These are phyloP conservation scores for Aureobasidium sp. DNA, from an alignment of 2,329 filamentous ascomycete species.

Conservation along the genomic window DNA sequence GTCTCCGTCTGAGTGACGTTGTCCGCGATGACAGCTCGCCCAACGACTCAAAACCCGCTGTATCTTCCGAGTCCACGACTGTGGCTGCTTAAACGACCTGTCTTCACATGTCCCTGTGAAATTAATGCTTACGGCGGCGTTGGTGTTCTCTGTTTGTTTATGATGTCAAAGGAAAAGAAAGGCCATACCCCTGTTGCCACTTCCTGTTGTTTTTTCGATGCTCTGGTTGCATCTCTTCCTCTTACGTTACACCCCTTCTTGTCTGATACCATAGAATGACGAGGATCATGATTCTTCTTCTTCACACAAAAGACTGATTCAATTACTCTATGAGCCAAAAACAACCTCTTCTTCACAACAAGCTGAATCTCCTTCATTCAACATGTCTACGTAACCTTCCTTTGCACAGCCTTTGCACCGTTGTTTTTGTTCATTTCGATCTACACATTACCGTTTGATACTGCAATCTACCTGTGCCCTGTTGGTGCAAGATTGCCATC, in stretches of 20 bases:
- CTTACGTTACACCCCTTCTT: not conserved
- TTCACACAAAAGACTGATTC: not conserved
- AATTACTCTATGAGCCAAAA: not conserved
- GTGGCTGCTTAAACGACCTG: slow-evolving; percentile 1
- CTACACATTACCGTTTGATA: not conserved
- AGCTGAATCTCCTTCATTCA: too few relatives aligned
- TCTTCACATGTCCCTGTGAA: not conserved
- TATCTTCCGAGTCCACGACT: not conserved
- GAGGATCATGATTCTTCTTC: not conserved
- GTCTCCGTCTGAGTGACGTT: slow-evolving; percentile 16
- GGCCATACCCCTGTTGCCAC: slow-evolving; percentile 9
- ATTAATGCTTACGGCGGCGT: slow-evolving; percentile 11
- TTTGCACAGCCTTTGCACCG: not conserved
- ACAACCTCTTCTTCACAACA: not conserved
- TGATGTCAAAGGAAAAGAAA: not conserved
- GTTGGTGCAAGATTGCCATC: not conserved
- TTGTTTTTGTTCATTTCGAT: not conserved
- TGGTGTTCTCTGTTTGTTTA: not conserved
- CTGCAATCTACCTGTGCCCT: not conserved
- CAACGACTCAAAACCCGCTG: not conserved
- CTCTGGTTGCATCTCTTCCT: not conserved
- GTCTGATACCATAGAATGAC: not conserved
- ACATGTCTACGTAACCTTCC: not conserved
- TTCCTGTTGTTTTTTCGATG: not conserved
- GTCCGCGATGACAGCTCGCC: slow-evolving; percentile 8